These are phyloP conservation scores for Paulownia fortunei DNA, from an alignment of 257 asterid species.

Conservation along the genomic window DNA sequence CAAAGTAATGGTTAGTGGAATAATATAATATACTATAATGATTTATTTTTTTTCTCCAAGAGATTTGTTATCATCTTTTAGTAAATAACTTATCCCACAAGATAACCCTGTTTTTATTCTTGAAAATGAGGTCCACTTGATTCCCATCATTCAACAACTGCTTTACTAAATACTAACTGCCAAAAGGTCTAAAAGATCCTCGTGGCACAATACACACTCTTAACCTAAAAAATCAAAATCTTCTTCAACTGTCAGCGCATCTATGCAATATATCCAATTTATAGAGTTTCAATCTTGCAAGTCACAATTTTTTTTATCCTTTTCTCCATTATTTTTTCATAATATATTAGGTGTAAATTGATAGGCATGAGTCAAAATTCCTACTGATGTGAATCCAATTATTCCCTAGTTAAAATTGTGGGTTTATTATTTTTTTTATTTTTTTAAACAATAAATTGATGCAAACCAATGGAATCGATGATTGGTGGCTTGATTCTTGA, in stretches of 20 bases:
- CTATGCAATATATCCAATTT: not conserved
- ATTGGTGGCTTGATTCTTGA: not conserved
- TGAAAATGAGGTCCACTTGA: conserved; percentile 21
- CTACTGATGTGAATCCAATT: not conserved
- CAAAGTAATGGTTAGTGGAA: not conserved
- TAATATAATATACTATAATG: not conserved
- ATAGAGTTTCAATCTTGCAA: conserved; percentile 11
- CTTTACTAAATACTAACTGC: not conserved
- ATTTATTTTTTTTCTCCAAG: not conserved
- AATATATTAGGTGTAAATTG: not conserved
- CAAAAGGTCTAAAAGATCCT: conserved; percentile 5
- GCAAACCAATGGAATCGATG: not conserved
- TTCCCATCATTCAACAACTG: conserved; percentile 28
- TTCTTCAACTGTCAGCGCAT: not conserved
- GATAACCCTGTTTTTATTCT: conserved; percentile 20
- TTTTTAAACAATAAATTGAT: not conserved
- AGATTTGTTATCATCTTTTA: not conserved
- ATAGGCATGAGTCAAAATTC: not conserved
- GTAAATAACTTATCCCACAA: conserved; percentile 25
- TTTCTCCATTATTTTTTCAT: not conserved
- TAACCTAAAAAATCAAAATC: not conserved
- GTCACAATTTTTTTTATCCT: not conserved
- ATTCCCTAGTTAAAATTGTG: not conserved
- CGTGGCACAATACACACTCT: not conserved
- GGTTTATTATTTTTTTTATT: not conserved